phyloP scores from a whole-genome alignment of 805 yeast species.

The Lipomyces spencermartinsiae region DNA sequence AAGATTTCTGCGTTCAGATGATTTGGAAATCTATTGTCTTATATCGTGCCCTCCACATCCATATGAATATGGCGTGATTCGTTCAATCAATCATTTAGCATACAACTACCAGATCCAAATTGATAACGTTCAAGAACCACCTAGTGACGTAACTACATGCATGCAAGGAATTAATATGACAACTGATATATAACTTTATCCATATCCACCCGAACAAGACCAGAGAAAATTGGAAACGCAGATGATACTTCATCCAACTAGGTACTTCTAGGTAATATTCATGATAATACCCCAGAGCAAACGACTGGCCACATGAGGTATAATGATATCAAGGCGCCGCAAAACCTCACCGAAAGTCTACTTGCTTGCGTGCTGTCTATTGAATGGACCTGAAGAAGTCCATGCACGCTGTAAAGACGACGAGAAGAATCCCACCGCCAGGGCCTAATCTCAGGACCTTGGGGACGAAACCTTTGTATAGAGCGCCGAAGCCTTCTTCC shows the following conservation, averaged over 20 bases:
- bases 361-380: slow-evolving; percentile 12
- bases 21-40: too few species aligned
- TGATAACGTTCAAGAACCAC: too few species aligned
- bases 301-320: neutral
- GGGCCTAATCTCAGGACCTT: slow-evolving; percentile 98
- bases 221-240: neutral
- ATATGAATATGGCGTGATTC: too few species aligned
- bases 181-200: neutral
- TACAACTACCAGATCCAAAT: too few species aligned
- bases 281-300: too few species aligned
- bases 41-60: too few species aligned
- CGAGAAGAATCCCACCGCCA: slow-evolving; percentile 97
- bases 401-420: slow-evolving; percentile 94
- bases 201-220: neutral
- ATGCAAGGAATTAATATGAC: neutral
- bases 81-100: too few species aligned
- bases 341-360: neutral
- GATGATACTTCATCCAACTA: neutral
- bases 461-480: slow-evolving; percentile 96
- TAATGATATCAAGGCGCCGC: neutral
- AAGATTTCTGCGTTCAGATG: too few species aligned
- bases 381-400: slow-evolving; percentile 68
- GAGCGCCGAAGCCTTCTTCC: slow-evolving; percentile 92
- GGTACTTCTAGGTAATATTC: neutral
- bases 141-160: neutral